phyloP scores from a whole-genome alignment of 768 basidiomycete genomes.

The Leucocoprinus sp. region DNA sequence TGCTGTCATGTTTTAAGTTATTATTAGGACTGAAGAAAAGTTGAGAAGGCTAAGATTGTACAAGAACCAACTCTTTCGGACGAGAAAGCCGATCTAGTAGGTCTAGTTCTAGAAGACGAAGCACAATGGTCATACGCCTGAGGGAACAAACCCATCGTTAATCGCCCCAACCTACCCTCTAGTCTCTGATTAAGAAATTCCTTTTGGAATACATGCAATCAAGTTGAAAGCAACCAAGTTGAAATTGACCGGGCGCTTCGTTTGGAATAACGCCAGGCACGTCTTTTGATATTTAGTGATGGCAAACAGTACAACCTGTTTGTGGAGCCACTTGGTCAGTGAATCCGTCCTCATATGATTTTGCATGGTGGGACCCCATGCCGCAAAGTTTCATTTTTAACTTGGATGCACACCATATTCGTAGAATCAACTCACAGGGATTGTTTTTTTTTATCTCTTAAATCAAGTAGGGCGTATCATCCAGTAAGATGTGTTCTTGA shows the following conservation, averaged over 20 bases:
- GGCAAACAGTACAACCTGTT: slow-evolving; percentile 28
- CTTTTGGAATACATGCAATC: slow-evolving; percentile 51
- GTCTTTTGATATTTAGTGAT: slow-evolving; percentile 70
- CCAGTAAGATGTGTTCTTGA: too few relatives aligned
- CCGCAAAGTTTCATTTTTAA: too few relatives aligned
- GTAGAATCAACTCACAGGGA: too few relatives aligned
- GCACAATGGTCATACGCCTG: slow-evolving; percentile 13
- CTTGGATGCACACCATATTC: too few relatives aligned
- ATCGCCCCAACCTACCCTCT: slow-evolving; percentile 19
- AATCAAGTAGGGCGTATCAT: too few relatives aligned
- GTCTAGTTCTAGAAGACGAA: slow-evolving; percentile 11
- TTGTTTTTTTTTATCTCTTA: too few relatives aligned
- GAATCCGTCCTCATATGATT: neutral
- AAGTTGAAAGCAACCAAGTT: slow-evolving; percentile 70
- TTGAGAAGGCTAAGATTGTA: slow-evolving; percentile 23
- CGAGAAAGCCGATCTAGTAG: slow-evolving; percentile 17
- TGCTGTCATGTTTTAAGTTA: too few relatives aligned
- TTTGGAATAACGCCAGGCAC: too few relatives aligned
- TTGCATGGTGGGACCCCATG: too few relatives aligned
- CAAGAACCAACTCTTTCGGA: slow-evolving; percentile 18
- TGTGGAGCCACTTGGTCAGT: slow-evolving; percentile 25
- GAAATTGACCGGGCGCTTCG: slow-evolving; percentile 81
- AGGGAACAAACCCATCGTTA: slow-evolving; percentile 17
- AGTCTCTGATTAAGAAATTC: slow-evolving; percentile 28
- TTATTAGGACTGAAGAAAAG: too few relatives aligned